Evolutionary conservation across 768 basidiomycete species (phyloP).

Genomic region (Macrocybe gigantea): DNA sequence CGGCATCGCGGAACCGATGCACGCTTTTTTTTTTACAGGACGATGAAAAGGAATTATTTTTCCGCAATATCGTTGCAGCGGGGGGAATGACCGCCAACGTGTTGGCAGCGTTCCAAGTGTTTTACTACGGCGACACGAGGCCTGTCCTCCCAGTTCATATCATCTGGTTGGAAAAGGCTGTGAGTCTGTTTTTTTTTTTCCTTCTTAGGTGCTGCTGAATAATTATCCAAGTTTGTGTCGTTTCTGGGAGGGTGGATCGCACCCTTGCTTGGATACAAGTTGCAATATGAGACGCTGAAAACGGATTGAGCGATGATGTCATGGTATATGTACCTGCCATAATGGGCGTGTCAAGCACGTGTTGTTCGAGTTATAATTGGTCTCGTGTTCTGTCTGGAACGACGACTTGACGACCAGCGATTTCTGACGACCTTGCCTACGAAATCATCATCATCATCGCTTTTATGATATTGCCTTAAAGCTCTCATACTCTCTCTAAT

Average conservation of each 20-base stretch:
- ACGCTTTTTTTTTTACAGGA: slow-evolving; percentile 12
- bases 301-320: not conserved
- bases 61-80: slow-evolving; percentile 19
- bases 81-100: slow-evolving; percentile 12
- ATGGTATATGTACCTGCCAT: not conserved
- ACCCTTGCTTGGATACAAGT: slow-evolving; percentile 16
- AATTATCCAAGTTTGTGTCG: slow-evolving; percentile 15
- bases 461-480: too few species aligned
- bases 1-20: not conserved
- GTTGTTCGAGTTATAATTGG: too few species aligned
- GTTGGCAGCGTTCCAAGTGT: slow-evolving; percentile 15
- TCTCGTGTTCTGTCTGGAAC: too few species aligned
- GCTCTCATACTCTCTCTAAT: too few species aligned
- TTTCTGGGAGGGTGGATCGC: slow-evolving; percentile 21
- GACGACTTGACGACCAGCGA: too few species aligned
- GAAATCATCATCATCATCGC: too few species aligned
- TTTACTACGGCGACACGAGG: slow-evolving; percentile 21
- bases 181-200: slow-evolving; percentile 8
- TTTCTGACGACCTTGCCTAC: too few species aligned
- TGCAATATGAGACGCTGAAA: slow-evolving; percentile 6
- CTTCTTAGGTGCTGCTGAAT: not conserved
- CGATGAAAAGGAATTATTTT: slow-evolving; percentile 26
- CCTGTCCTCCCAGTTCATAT: slow-evolving; percentile 20
- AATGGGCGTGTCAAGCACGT: too few species aligned
- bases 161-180: slow-evolving; percentile 20